A percentile compares a stretch with the other conserved stretches of the same genome.
Evolutionary conservation across 2,329 filamentous ascomycete genomes (phyloP).

Genomic region (Penicillium sp.): DNA sequence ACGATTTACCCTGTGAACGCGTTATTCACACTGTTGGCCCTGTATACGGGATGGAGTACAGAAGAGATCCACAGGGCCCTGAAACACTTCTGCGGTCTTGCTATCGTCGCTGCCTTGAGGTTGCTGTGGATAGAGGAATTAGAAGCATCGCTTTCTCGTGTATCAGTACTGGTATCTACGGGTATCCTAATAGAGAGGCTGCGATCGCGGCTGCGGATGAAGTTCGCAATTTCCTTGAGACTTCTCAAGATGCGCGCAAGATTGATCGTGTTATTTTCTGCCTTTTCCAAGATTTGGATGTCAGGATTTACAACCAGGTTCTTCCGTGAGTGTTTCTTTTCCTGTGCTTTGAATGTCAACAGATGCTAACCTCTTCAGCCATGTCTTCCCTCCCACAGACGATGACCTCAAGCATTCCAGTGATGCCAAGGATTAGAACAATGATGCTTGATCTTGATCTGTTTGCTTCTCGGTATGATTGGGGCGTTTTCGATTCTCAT

Average conservation of each 20-base stretch:
- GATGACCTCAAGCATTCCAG: constrained; percentile 24
- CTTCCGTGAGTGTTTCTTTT: constrained; percentile 65
- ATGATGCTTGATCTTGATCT: not conserved
- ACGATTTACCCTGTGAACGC: constrained; percentile 71
- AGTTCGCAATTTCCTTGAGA: constrained; percentile 56
- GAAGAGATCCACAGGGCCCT: constrained; percentile 32
- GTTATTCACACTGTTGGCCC: constrained; percentile 93
- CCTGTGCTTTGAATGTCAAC: constrained; percentile 4
- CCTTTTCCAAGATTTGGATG: constrained; percentile 77
- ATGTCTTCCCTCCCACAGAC: constrained; percentile 47
- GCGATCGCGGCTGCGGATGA: constrained; percentile 69
- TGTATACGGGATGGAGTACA: constrained; percentile 58
- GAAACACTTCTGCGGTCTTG: constrained; percentile 57
- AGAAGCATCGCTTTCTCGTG: constrained; percentile 78
- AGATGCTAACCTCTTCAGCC: constrained; percentile 40
- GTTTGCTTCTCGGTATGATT: not conserved
- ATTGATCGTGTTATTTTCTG: constrained; percentile 81
- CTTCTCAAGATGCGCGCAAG: constrained; percentile 38
- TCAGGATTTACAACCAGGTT: constrained; percentile 66
- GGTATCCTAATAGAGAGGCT: constrained; percentile 75
- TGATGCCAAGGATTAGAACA: not conserved
- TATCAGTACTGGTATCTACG: constrained; percentile 87
- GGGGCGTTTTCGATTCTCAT: not conserved
- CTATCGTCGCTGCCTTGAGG: constrained; percentile 69
- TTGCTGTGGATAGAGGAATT: constrained; percentile 68